These are phyloP conservation scores for Diaporthe eres DNA, from an alignment of 2,329 filamentous ascomycete species.

Conservation along the genomic window DNA sequence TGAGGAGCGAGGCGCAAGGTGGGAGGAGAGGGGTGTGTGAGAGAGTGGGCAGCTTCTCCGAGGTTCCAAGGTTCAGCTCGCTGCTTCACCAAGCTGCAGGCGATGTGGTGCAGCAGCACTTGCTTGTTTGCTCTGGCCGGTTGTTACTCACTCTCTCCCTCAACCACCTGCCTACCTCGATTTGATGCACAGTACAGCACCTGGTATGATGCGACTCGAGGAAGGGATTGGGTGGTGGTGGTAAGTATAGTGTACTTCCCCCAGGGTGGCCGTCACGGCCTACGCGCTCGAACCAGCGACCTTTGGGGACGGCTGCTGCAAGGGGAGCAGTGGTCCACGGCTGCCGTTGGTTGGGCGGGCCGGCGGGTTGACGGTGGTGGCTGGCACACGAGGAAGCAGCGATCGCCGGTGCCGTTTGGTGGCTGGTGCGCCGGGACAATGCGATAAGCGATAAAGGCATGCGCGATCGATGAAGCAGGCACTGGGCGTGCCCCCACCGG, in stretches of 20 bases:
- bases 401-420: slow-evolving; percentile 13
- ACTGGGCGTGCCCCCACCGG: background rate
- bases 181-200: background rate
- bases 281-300: background rate
- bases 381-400: slow-evolving; percentile 2
- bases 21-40: background rate
- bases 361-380: slow-evolving; percentile 1
- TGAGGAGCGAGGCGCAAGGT: background rate
- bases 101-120: slow-evolving; percentile 16
- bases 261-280: background rate
- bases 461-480: background rate
- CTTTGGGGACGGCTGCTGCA: slow-evolving; percentile 7
- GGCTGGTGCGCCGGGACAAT: background rate
- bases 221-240: background rate
- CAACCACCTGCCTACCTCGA: slow-evolving; percentile 13
- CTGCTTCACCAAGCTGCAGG: slow-evolving; percentile 28
- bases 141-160: background rate
- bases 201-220: slow-evolving; percentile 1
- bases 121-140: slow-evolving; percentile 11
- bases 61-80: slow-evolving; percentile 39
- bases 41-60: slow-evolving; percentile 10
- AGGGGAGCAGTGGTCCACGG: slow-evolving; percentile 4
- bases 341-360: background rate
- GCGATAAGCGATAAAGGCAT: slow-evolving; percentile 8
- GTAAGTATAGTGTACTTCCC: slow-evolving; percentile 3